Evolutionary conservation across 176 grass and related monocot species (phyloP).

Genomic region (Phoenix roebelenii): DNA sequence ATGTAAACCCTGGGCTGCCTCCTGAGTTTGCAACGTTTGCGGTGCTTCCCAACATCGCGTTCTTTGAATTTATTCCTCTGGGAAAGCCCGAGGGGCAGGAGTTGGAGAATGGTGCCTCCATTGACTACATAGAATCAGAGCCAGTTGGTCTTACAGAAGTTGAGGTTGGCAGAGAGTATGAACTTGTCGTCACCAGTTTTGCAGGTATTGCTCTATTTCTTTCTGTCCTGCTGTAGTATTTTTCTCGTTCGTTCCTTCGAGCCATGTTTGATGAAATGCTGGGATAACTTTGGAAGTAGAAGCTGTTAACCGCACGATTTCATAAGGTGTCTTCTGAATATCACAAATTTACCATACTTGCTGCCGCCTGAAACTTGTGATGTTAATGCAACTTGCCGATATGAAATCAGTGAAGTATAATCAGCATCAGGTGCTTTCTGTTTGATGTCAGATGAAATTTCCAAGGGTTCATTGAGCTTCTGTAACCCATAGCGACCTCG

Average conservation of each 20-base stretch:
- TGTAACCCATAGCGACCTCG: too few relatives aligned
- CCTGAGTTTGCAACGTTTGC: slow-evolving; percentile 73
- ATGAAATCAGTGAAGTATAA: too few relatives aligned
- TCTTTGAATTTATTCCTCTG: slow-evolving; percentile 96
- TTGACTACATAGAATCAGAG: slow-evolving; percentile 80
- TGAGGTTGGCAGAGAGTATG: slow-evolving; percentile 71
- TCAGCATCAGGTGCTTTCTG: too few relatives aligned
- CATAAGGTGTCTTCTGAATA: too few relatives aligned
- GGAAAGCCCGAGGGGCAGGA: slow-evolving; percentile 58
- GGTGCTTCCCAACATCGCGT: slow-evolving; percentile 67
- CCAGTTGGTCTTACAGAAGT: slow-evolving; percentile 83
- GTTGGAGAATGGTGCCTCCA: slow-evolving; percentile 26
- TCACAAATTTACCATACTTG: too few relatives aligned
- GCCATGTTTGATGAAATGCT: too few relatives aligned
- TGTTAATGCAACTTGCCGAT: too few relatives aligned
- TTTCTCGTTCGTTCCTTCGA: background rate
- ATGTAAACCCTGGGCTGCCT: slow-evolving; percentile 52
- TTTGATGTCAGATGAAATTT: too few relatives aligned
- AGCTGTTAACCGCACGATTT: too few relatives aligned
- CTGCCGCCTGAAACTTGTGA: too few relatives aligned
- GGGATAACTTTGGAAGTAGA: too few relatives aligned
- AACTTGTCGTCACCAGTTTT: slow-evolving; percentile 68
- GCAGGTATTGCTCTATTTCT: slow-evolving; percentile 43
- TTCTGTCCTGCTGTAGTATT: background rate
- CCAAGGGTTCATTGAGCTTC: too few relatives aligned